Evolutionary conservation across 495 filamentous ascomycete species (phyloP).

Genomic region (Neurospora sp.): DNA sequence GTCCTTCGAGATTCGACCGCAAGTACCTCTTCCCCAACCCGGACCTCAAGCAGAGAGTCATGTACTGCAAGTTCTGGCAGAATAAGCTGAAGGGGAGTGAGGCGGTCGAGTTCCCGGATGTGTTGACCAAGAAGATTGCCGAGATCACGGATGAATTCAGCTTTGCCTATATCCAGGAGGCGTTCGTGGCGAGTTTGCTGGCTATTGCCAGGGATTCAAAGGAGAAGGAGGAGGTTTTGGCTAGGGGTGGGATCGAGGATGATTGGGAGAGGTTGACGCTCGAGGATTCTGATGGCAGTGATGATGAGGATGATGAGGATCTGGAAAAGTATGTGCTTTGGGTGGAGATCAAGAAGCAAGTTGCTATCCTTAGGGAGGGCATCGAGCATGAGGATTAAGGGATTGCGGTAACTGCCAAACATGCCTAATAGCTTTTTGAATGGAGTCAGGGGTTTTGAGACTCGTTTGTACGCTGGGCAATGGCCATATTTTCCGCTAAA

Average conservation of each 20-base stretch:
- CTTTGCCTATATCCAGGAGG: conserved; percentile 59
- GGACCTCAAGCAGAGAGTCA: conserved; percentile 37
- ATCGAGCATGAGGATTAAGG: conserved; percentile 31
- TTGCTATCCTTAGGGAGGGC: conserved; percentile 43
- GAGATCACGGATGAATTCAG: conserved; percentile 50
- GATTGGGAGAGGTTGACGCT: conserved; percentile 5
- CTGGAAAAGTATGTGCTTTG: conserved; percentile 40
- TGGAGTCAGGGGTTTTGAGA: too few species aligned
- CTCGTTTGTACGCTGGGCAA: too few species aligned
- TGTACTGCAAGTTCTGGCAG: conserved; percentile 51
- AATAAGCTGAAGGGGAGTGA: conserved; percentile 45
- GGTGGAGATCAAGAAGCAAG: conserved; percentile 48
- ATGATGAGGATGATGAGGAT: conserved; percentile 22
- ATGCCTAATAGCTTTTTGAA: too few species aligned
- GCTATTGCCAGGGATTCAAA: conserved; percentile 32
- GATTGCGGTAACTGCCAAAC: too few species aligned
- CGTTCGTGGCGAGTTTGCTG: conserved; percentile 50
- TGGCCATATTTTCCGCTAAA: too few species aligned
- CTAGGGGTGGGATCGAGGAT: conserved; percentile 9
- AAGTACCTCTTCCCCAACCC: conserved; percentile 55
- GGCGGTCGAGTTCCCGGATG: conserved; percentile 45
- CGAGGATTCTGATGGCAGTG: not conserved
- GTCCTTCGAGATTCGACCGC: conserved; percentile 55
- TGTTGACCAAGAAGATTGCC: conserved; percentile 43
- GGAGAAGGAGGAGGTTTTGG: not conserved